phyloP scores from a whole-genome alignment of 139 green algal genomes.

The Bryopsis sp. region DNA sequence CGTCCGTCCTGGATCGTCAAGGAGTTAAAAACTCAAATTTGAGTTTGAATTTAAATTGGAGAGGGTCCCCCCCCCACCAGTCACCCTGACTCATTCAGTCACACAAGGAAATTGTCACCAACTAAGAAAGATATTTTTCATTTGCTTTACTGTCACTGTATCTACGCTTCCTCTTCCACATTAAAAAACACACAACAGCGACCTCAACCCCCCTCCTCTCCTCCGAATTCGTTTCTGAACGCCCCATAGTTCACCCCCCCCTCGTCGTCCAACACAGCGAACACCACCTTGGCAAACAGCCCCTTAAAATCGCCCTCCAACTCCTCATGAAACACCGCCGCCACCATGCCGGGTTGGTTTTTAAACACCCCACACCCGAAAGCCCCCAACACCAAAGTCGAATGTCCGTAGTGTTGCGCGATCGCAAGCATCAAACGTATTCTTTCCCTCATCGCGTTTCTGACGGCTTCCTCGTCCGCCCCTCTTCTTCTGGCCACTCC shows the following conservation, averaged over 20 bases:
- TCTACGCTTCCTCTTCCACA: too few species aligned
- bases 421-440: conserved; percentile 1
- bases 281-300: conserved; percentile 11
- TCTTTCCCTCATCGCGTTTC: neutral
- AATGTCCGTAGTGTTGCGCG: neutral
- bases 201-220: neutral
- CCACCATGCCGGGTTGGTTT: conserved; percentile 12
- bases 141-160: too few species aligned
- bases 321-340: neutral
- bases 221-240: neutral
- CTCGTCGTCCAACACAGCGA: neutral
- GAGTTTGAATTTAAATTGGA: too few species aligned
- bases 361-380: conserved; percentile 7
- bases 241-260: neutral
- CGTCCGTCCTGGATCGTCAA: too few species aligned
- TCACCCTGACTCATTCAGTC: too few species aligned
- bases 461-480: neutral
- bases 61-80: too few species aligned
- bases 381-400: neutral
- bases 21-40: too few species aligned
- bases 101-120: too few species aligned
- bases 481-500: too few species aligned
- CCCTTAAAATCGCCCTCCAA: neutral
- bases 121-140: too few species aligned
- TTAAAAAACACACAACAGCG: neutral